Base-by-base conservation (phyloP, 2,329 filamentous ascomycete species). In the Colletotrichum tabaci region DNA sequence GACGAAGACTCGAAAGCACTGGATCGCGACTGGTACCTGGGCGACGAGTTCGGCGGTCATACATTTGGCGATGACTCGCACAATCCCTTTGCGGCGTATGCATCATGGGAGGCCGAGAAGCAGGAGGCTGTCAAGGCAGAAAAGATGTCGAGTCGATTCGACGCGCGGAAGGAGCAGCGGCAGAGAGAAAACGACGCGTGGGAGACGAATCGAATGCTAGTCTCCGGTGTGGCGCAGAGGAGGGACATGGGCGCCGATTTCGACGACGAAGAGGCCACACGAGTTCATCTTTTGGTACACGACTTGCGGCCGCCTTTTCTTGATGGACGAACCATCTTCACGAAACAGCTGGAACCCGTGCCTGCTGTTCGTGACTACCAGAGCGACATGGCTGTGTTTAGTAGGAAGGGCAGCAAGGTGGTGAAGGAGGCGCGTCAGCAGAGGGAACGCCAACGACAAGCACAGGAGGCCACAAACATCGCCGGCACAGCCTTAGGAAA, bases 381-480 rank as follows among this genome's bases (percentile, higher is more conserved):
- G 82, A 99, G 97, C 79, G 96, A 99, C 79, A 98, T 99, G 96
- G 96, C 96, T 1, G 95, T 99, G 1, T 98, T 98, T 77, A 97
- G 95, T 83, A 90, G 96, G 53, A 98, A 98, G 80, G 96, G 96
- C 0, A 98, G 96, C 79, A 93, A 91, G 76, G 95, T 98, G 2
- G 96, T 99, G 15, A 94, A 93, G 77, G 96, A 99, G 77, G 92
- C 93, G 76, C 88, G 97, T 52, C 95, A 98, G 82, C 95, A 98
- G 81, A 93, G 95, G 74, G 96, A 99, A 80, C 90, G 96, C 52
- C 94, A 97, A 78, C 94, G 95, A 77, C 96, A 98, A 81, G 96
- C 96, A 0, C 95, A 98, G 79, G 93, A 98, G 78, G 96, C 96
- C 8, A 98, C 96, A 0, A 98, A 94, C 75, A 89, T 97, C 79